Conservation (phyloP, 2,329 filamentous ascomycete genomes). For the Penicillium sp. region DNA sequence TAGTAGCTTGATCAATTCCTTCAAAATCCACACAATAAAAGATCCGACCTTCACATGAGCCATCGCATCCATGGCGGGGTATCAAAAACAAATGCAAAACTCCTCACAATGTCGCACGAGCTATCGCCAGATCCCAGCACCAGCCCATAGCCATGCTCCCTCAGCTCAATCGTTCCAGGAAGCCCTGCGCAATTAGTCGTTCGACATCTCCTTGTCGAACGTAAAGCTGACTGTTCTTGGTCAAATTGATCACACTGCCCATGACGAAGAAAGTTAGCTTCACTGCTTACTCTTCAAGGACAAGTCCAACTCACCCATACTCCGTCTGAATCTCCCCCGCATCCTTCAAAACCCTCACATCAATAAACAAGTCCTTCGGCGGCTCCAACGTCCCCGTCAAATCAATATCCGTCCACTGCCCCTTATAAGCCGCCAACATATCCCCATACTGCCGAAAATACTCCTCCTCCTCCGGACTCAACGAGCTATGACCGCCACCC, state of each 20-base stretch:
- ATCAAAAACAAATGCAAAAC: constrained; percentile 24
- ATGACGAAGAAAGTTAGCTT: constrained; percentile 32
- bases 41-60: constrained; percentile 1
- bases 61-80: constrained; percentile 21
- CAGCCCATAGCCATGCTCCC: neutral
- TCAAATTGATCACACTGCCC: constrained; percentile 85
- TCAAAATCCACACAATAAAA: neutral
- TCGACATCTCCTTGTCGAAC: constrained; percentile 96
- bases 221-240: constrained; percentile 98
- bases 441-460: constrained; percentile 93
- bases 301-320: constrained; percentile 74
- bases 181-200: constrained; percentile 89
- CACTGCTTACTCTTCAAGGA: neutral
- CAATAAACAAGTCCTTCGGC: constrained; percentile 94
- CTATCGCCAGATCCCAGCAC: neutral
- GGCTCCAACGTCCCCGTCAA: constrained; percentile 92
- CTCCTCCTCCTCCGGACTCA: constrained; percentile 95
- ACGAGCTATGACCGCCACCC: constrained; percentile 64
- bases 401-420: constrained; percentile 97
- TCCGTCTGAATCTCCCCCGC: constrained; percentile 98
- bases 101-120: constrained; percentile 9
- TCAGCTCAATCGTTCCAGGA: constrained; percentile 88
- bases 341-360: constrained; percentile 93
- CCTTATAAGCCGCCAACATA: constrained; percentile 92
- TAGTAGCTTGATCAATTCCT: neutral